Percentiles rank a stretch among this genome's conserved stretches.
Conservation (phyloP, 116 monocot genomes). For the Posidonia oceanica region DNA sequence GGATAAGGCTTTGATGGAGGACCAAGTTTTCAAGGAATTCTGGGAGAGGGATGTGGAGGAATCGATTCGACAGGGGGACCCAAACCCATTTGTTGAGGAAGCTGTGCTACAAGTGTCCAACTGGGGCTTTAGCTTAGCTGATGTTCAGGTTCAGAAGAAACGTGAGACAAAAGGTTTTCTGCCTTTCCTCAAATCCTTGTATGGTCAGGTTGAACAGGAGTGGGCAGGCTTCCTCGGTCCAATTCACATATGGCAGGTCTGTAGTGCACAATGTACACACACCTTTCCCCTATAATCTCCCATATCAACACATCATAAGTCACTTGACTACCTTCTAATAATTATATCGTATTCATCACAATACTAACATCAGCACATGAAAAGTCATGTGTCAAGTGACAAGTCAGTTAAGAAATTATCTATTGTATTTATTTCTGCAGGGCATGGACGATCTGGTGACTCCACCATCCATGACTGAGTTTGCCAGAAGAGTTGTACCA, state of each 20-base stretch:
- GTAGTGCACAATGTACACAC: background rate
- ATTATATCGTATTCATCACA: no score
- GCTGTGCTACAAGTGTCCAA: constrained; percentile 83
- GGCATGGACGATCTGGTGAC: constrained; percentile 91
- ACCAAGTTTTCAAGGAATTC: constrained; percentile 48
- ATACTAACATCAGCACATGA: no score
- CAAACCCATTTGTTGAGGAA: constrained; percentile 85
- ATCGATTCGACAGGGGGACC: constrained; percentile 65
- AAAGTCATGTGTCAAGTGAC: no score
- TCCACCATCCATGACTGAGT: constrained; percentile 79
- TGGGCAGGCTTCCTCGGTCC: constrained; percentile 88
- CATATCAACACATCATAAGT: no score
- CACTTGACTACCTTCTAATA: no score
- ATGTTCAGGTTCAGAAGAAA: constrained; percentile 75
- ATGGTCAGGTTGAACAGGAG: constrained; percentile 50
- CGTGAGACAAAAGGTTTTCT: constrained; percentile 46
- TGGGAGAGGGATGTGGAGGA: constrained; percentile 89
- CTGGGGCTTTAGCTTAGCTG: constrained; percentile 89
- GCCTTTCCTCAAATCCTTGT: constrained; percentile 63
- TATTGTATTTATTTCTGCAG: constrained; percentile 19
- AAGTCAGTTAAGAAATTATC: no score
- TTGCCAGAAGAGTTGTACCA: constrained; percentile 57
- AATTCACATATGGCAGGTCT: constrained; percentile 98
- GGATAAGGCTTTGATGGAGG: constrained; percentile 72
- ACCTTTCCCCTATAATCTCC: no score